Base-by-base conservation (phyloP, 176 grass and related monocot genomes). In the Paspalum notatum region DNA sequence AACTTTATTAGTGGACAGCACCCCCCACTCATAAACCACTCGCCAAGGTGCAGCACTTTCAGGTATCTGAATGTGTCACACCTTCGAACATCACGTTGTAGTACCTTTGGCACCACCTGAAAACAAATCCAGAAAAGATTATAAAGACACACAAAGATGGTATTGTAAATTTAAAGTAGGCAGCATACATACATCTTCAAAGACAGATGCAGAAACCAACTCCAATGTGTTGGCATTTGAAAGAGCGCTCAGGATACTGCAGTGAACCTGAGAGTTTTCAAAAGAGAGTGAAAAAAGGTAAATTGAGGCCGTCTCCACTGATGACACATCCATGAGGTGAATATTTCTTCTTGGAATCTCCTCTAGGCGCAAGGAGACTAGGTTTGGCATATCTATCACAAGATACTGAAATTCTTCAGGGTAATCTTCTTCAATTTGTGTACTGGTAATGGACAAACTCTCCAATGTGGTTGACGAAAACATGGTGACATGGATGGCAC, bases 311-410 rank as follows among this genome's bases (percentile, higher is more conserved):
- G 0, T 45, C 53, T 27, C 12, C 46, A 83, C 48, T 4, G 69
- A 83, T 12, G 57, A 74, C 20, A 83, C 15, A 64, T 83, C 39
- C 8, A 20, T 0, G 9, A 83, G 39, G 24, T 83, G 38, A 66
- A 53, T 41, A 10, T 14, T 65, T 66, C 70, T 74, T 27, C 24
- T 63, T 4, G 59, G 58, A 52, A 74, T 74, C 70, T 83, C 70
- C 16, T 64, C 38, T 9, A 83, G 10, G 15, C 16, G 3, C 69
- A 82, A 38, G 3, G 4, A 21, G 39, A 75, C 81, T 45, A 83
- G 40, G 62, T 66, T 83, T 75, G 71, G 81, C 61, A 57, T 58
- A 76, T 83, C 17, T 22, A 83, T 67, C 40, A 83, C 48, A 75
- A 83, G 49, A 83, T 47, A 51, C 68, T 73, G 18, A 63, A 76